Conservation (phyloP, 495 filamentous ascomycete genomes). For the Ramalina intermedia region DNA sequence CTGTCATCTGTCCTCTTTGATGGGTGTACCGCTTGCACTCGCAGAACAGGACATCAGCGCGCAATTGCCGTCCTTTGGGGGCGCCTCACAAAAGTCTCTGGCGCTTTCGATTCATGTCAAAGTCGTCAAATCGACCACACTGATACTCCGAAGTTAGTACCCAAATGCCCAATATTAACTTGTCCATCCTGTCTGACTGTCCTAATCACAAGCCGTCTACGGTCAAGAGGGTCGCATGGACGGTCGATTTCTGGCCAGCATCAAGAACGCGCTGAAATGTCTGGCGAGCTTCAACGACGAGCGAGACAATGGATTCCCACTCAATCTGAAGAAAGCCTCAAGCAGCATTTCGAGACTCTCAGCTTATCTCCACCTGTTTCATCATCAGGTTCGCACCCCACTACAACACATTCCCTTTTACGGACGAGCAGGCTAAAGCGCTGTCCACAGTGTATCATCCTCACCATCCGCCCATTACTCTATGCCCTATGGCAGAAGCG, state of each 20-base stretch:
- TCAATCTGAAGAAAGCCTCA: constrained; percentile 22
- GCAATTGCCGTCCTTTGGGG: too few species aligned
- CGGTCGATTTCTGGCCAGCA: constrained; percentile 25
- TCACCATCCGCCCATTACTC: too few species aligned
- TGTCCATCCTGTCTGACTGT: neutral
- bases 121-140: too few species aligned
- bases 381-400: constrained; percentile 23
- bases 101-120: too few species aligned
- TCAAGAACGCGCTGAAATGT: constrained; percentile 20
- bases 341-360: constrained; percentile 27
- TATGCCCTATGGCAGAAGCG: too few species aligned
- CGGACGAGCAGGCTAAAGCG: too few species aligned
- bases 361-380: constrained; percentile 30
- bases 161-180: neutral
- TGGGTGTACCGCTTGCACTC: too few species aligned
- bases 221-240: constrained; percentile 29
- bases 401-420: too few species aligned
- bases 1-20: too few species aligned
- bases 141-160: constrained; percentile 22
- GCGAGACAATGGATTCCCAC: constrained; percentile 20
- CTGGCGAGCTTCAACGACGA: constrained; percentile 26
- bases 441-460: too few species aligned
- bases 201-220: constrained; percentile 26
- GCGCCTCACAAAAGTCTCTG: too few species aligned
- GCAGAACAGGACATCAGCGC: too few species aligned